A percentile compares a stretch with the other conserved stretches of the same genome.
Conservation (phyloP, 331 rosid genomes). For the Saraca asoca region DNA sequence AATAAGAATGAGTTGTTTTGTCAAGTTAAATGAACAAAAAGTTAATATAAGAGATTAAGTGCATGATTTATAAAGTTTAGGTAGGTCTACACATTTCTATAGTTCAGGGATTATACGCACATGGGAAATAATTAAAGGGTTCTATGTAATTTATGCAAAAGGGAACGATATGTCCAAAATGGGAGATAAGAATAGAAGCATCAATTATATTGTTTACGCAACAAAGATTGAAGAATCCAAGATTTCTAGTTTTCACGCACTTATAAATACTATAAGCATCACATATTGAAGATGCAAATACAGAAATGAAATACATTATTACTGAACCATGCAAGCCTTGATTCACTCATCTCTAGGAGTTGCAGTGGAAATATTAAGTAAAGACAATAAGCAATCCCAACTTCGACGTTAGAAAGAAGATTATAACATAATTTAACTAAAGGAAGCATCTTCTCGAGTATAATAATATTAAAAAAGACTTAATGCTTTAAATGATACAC, state of each 20-base stretch:
- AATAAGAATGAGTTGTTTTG: no score
- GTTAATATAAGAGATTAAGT: no score
- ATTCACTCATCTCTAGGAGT: constrained; percentile 51
- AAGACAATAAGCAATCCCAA: constrained; percentile 45
- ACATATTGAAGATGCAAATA: constrained; percentile 28
- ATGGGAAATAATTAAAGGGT: no score
- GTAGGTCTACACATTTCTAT: no score
- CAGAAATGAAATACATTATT: constrained; percentile 18
- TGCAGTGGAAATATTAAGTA: constrained; percentile 41
- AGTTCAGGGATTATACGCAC: no score
- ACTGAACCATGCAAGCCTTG: constrained; percentile 48
- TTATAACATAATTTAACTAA: constrained; percentile 37
- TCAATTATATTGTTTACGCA: constrained; percentile 48
- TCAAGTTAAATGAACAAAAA: no score
- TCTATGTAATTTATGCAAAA: no score
- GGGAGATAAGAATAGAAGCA: constrained; percentile 66
- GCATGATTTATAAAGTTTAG: no score
- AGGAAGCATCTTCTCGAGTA: constrained; percentile 52
- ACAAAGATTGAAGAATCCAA: constrained; percentile 51
- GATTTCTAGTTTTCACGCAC: constrained; percentile 39
- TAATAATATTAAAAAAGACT: constrained; percentile 33
- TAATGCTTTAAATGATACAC: constrained; percentile 24
- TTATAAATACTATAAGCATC: constrained; percentile 25
- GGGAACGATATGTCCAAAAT: neutral
- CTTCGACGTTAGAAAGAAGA: constrained; percentile 39